phyloP scores from a whole-genome alignment of 2,329 filamentous ascomycete genomes.

The Colletotrichum sp. region DNA sequence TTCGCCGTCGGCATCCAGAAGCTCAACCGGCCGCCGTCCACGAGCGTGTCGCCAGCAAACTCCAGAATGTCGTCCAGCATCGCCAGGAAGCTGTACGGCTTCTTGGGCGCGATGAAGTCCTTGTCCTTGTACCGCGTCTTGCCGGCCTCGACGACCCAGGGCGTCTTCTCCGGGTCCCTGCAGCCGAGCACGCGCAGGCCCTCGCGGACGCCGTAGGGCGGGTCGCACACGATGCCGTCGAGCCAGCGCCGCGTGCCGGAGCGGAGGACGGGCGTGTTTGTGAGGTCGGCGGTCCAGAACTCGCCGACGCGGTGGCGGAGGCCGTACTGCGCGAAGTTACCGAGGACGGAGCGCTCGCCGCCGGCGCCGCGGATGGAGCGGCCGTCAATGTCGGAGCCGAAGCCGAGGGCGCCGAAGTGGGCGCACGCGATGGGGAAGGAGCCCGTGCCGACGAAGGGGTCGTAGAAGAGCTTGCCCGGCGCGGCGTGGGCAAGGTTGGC shows the following conservation, averaged over 20 bases:
- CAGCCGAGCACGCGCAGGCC: slow-evolving; percentile 86
- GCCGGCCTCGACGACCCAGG: slow-evolving; percentile 70
- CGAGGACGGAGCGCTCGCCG: slow-evolving; percentile 52
- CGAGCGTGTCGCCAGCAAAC: slow-evolving; percentile 78
- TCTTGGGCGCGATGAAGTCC: slow-evolving; percentile 84
- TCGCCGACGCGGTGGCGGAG: slow-evolving; percentile 71
- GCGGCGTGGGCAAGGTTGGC: slow-evolving; percentile 87
- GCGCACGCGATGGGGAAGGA: slow-evolving; percentile 90
- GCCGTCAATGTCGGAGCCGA: slow-evolving; percentile 93
- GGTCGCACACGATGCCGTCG: slow-evolving; percentile 94
- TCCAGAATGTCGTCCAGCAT: slow-evolving; percentile 90
- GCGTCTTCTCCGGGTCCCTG: slow-evolving; percentile 66
- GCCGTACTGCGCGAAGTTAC: slow-evolving; percentile 87
- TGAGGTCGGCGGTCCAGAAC: slow-evolving; percentile 84
- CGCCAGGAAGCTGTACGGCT: slow-evolving; percentile 87
- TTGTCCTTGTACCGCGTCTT: slow-evolving; percentile 71
- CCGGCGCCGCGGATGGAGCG: slow-evolving; percentile 79
- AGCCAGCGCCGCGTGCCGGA: slow-evolving; percentile 57
- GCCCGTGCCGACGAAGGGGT: slow-evolving; percentile 95
- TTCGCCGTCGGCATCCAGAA: slow-evolving; percentile 98
- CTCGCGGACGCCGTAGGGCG: slow-evolving; percentile 93
- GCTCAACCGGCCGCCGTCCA: slow-evolving; percentile 78
- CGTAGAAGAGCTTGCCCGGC: slow-evolving; percentile 86
- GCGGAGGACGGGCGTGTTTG: slow-evolving; percentile 76
- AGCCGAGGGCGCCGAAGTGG: slow-evolving; percentile 83